A percentile compares a stretch with the other conserved stretches of the same genome.
These are phyloP conservation scores for Microbotryum silenes-acaulis DNA, from an alignment of 1,284 basidiomycete species.

Conservation along the genomic window DNA sequence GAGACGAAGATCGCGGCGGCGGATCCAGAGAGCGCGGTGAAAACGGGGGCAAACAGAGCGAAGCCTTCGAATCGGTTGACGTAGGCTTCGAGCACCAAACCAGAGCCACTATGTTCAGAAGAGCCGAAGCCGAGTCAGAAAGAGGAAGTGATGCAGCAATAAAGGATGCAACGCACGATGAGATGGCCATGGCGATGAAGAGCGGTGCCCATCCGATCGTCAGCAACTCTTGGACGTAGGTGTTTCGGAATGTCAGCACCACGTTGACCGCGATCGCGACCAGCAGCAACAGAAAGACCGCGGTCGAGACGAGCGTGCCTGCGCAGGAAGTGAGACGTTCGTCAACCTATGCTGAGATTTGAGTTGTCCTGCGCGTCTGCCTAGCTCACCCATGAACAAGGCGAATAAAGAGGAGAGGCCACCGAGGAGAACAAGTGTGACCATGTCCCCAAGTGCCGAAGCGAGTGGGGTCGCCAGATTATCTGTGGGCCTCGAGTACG, in stretches of 20 bases:
- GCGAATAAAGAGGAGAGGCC: conserved; percentile 37
- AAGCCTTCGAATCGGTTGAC: conserved; percentile 81
- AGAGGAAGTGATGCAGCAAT: neutral
- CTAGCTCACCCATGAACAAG: conserved; percentile 34
- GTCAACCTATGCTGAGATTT: too few relatives aligned
- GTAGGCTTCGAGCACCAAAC: conserved; percentile 82
- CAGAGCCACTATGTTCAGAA: conserved; percentile 60
- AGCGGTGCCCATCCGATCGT: conserved; percentile 82
- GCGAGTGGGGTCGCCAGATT: conserved; percentile 94
- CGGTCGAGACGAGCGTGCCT: conserved; percentile 41
- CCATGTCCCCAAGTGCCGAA: conserved; percentile 81
- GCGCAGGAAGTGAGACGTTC: conserved; percentile 3
- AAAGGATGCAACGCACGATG: conserved; percentile 38
- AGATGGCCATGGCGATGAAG: conserved; percentile 85
- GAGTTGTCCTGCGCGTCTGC: neutral
- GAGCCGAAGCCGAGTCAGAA: neutral
- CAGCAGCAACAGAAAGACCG: conserved; percentile 56
- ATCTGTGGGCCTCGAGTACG: conserved; percentile 47
- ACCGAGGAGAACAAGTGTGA: conserved; percentile 54
- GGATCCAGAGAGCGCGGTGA: conserved; percentile 80
- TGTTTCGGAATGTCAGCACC: conserved; percentile 54
- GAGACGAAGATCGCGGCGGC: conserved; percentile 89
- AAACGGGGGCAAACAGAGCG: conserved; percentile 77
- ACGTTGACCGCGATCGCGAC: conserved; percentile 53
- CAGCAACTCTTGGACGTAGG: conserved; percentile 60